Evolutionary conservation across 2,329 filamentous ascomycete genomes (phyloP).

Genomic region (Paecilomyces fulvus): DNA sequence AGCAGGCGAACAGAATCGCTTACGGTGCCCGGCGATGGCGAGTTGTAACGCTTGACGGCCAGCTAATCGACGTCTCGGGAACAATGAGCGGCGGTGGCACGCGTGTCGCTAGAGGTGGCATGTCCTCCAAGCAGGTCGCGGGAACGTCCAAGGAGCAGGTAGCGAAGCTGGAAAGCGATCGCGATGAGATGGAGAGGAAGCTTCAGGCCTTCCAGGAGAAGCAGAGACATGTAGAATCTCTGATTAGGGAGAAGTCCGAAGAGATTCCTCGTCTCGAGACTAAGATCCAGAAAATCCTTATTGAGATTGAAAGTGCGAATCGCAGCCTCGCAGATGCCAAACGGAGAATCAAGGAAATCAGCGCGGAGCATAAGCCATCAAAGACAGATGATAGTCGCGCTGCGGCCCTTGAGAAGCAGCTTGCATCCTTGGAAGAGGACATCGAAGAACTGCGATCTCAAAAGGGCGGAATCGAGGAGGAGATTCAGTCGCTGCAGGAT

Average conservation of each 20-base stretch:
- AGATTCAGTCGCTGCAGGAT: conserved; percentile 87
- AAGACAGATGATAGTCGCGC: conserved; percentile 71
- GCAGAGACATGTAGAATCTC: conserved; percentile 68
- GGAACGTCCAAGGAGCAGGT: conserved; percentile 86
- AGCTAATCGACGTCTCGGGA: conserved; percentile 95
- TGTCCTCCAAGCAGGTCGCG: conserved; percentile 92
- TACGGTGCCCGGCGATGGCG: conserved; percentile 92
- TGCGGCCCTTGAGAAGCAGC: conserved; percentile 65
- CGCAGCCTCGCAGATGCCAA: conserved; percentile 77
- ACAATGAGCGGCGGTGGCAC: conserved; percentile 97
- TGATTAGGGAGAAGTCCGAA: conserved; percentile 62
- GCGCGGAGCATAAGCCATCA: conserved; percentile 70
- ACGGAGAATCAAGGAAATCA: conserved; percentile 76
- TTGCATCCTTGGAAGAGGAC: conserved; percentile 65
- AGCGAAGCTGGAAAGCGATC: conserved; percentile 73
- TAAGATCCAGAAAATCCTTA: conserved; percentile 77
- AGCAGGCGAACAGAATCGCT: conserved; percentile 94
- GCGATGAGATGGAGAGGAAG: conserved; percentile 73
- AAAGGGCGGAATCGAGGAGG: conserved; percentile 81
- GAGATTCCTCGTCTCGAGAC: conserved; percentile 81
- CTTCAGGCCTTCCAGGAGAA: conserved; percentile 80
- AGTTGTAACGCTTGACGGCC: conserved; percentile 89
- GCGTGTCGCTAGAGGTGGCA: conserved; percentile 80
- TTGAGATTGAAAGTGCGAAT: conserved; percentile 81
- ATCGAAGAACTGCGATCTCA: conserved; percentile 72